Evolutionary conservation across 2,329 filamentous ascomycete genomes (phyloP).

Genomic region (Rutstroemia sp.): DNA sequence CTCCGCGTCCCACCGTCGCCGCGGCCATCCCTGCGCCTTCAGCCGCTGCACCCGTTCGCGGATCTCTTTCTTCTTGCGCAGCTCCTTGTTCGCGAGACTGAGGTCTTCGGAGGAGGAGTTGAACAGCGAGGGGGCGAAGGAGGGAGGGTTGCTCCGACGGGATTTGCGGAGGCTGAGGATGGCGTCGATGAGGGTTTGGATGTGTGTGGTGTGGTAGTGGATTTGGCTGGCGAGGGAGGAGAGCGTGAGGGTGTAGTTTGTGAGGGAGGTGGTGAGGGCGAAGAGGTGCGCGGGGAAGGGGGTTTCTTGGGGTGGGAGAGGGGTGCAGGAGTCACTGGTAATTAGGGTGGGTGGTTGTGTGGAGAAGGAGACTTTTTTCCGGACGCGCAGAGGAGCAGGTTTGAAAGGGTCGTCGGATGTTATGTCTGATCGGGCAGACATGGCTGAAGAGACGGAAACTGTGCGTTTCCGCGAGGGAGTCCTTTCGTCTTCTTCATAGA

Average conservation of each 20-base stretch:
- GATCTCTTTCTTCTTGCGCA: background rate
- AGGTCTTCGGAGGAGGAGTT: background rate
- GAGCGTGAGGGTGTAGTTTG: slow-evolving; percentile 12
- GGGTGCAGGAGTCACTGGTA: background rate
- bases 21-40: slow-evolving; percentile 18
- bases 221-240: slow-evolving; percentile 10
- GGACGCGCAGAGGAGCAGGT: slow-evolving; percentile 14
- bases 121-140: background rate
- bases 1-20: slow-evolving; percentile 20
- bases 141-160: slow-evolving; percentile 16
- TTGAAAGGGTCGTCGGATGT: background rate
- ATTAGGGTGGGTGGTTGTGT: background rate
- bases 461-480: slow-evolving; percentile 7
- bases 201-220: slow-evolving; percentile 6
- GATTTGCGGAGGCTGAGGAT: slow-evolving; percentile 14
- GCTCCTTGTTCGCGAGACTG: background rate
- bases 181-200: slow-evolving; percentile 12
- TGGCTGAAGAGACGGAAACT: slow-evolving; percentile 2
- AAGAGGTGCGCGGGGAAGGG: background rate
- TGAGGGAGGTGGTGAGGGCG: background rate
- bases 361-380: slow-evolving; percentile 27
- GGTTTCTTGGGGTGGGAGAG: background rate
- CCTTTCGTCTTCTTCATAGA: slow-evolving; percentile 4
- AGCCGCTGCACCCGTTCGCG: slow-evolving; percentile 15
- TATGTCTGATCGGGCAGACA: background rate